Conservation (phyloP, 805 yeast genomes). For the Ogataea populi-albae region DNA sequence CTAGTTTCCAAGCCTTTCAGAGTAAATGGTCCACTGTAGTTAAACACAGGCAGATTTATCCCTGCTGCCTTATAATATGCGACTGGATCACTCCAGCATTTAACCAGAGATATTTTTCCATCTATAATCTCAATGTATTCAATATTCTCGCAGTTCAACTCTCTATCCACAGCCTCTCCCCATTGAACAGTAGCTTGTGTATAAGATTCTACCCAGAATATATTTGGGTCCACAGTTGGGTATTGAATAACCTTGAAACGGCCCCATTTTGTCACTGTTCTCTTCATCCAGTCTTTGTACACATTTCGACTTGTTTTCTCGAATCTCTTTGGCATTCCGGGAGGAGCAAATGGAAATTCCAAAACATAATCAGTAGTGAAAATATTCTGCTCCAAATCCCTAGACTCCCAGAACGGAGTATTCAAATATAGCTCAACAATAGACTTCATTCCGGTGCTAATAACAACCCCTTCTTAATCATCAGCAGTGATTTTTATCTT, state of each 20-base stretch:
- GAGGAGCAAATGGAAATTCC: constrained; percentile 5
- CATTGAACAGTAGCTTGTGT: constrained; percentile 5
- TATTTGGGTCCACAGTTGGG: constrained; percentile 1
- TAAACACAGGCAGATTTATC: constrained; percentile 4
- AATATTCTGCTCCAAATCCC: not conserved
- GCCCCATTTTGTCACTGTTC: constrained; percentile 2
- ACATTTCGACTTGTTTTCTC: constrained; percentile 1
- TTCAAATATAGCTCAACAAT: not conserved
- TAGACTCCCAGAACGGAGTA: constrained; percentile 4
- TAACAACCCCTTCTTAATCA: too few species aligned
- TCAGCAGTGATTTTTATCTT: too few species aligned
- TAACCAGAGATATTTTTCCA: constrained; percentile 4
- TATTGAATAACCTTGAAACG: not conserved
- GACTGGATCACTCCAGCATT: constrained; percentile 5
- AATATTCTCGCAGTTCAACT: constrained; percentile 3
- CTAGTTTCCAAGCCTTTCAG: not conserved
- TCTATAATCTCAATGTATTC: constrained; percentile 4
- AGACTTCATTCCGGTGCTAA: not conserved
- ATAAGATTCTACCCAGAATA: constrained; percentile 5
- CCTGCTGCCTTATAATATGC: constrained; percentile 6
- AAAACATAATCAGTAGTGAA: constrained; percentile 2
- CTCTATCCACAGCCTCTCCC: constrained; percentile 4
- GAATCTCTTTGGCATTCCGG: constrained; percentile 4
- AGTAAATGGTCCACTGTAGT: constrained; percentile 4
- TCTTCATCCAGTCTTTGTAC: constrained; percentile 4